phyloP scores from a whole-genome alignment of 495 filamentous ascomycete species.

The Penicillium parvum region DNA sequence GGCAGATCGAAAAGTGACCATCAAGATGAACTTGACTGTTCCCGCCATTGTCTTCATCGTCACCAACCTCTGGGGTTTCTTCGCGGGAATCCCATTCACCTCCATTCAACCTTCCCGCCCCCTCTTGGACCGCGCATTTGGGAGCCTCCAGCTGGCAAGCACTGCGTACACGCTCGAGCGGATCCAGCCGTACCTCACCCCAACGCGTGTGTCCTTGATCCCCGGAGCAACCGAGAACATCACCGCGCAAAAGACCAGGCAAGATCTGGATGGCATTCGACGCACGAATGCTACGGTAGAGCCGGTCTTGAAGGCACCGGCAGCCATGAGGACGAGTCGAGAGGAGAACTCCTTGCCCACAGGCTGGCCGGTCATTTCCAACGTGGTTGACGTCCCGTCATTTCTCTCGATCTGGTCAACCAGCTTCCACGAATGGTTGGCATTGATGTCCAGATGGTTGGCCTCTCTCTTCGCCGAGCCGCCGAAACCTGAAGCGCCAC shows the following conservation, averaged over 20 bases:
- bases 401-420: too few relatives aligned
- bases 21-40: constrained; percentile 11
- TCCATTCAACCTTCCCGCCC: constrained; percentile 7
- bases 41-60: constrained; percentile 8
- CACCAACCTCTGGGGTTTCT: constrained; percentile 16
- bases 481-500: neutral
- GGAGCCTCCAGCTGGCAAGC: constrained; percentile 12
- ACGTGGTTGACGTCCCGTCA: too few relatives aligned
- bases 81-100: constrained; percentile 12
- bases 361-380: too few relatives aligned
- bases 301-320: too few relatives aligned
- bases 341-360: too few relatives aligned
- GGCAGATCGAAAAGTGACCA: neutral
- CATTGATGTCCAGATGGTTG: too few relatives aligned
- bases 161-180: constrained; percentile 9
- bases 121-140: constrained; percentile 11
- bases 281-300: too few relatives aligned
- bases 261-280: too few relatives aligned
- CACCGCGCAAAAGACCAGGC: too few relatives aligned
- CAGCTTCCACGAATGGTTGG: too few relatives aligned
- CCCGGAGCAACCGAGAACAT: too few relatives aligned
- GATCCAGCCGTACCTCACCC: neutral
- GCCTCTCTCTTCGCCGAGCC: neutral
- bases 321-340: too few relatives aligned
- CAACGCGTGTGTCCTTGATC: neutral